Base-by-base conservation (phyloP, 148 eudicot genomes). In the Cornus florida region DNA sequence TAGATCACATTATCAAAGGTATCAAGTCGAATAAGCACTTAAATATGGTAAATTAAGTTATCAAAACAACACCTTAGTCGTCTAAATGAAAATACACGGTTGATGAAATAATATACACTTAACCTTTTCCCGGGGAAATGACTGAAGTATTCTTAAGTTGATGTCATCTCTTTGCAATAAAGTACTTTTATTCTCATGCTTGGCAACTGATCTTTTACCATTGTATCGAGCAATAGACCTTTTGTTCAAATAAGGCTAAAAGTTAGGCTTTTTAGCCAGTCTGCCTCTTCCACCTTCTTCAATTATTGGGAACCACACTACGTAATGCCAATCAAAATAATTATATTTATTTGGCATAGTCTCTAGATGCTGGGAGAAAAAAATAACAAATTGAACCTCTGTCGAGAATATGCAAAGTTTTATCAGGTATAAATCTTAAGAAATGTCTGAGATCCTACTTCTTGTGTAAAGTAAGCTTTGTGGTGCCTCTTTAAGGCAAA, bases 381-480 rank as follows among this genome's bases (percentile, higher is more conserved):
- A 6, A 41, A 22, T 24, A 28, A 79, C 23, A 69, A 39, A 46
- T 71, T 84, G 24, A 76, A 53, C 22, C 39, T 67, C 19, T 48
- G 19, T 38, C 23, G 9, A 17, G 3, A 69, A 38, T 69, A 35
- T 69, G 70, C 48, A 69, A 69, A 20, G 72, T 69, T 69, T 48
- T 71, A 11, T 12, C 33, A 5, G 17, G 60, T 48, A 7, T 39
- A 39, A 71, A 71, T 43, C 38, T 35, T 35, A 35, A 35, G 38
- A 20, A 35, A 46, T 28, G 28, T 32, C 11, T 39, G 22, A 7
- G 57, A 60, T 62, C 62, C 10, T 62, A 62, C 35, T 24, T 71
- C 17, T 22, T 53, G 11, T 57, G 46, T 35, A 38, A 73, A 41
- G 13, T 69, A 2, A 11, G 2, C 66, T 14, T 60, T 28, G 32